These are phyloP conservation scores for Physaria fendleri DNA, from an alignment of 345 rosid species.

Conservation along the genomic window DNA sequence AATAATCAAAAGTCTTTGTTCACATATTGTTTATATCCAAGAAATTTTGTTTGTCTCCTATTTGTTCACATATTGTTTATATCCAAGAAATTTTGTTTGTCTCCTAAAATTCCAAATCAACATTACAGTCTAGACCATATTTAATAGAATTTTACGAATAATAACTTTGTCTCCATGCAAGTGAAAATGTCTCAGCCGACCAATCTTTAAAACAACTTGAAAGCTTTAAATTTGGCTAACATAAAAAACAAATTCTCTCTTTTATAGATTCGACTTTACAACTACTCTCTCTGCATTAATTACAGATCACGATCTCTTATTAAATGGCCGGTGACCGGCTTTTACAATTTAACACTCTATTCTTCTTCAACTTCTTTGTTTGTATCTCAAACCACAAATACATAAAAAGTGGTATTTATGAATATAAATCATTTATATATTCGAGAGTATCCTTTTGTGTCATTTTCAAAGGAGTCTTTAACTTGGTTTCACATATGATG, in stretches of 20 bases:
- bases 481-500: too few relatives aligned
- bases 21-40: slow-evolving; percentile 18
- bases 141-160: not conserved
- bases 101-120: slow-evolving; percentile 11
- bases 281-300: slow-evolving; percentile 18
- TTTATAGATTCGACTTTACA: slow-evolving; percentile 18
- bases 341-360: slow-evolving; percentile 21
- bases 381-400: not conserved
- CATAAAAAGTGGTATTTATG: not conserved
- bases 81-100: not conserved
- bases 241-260: slow-evolving; percentile 30
- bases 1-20: slow-evolving; percentile 12
- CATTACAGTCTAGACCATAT: slow-evolving; percentile 10
- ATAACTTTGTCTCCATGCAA: slow-evolving; percentile 23
- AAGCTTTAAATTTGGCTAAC: slow-evolving; percentile 18
- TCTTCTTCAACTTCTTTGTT: slow-evolving; percentile 19
- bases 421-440: not conserved
- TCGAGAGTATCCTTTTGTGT: too few relatives aligned
- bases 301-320: slow-evolving; percentile 22
- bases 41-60: not conserved
- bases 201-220: slow-evolving; percentile 22
- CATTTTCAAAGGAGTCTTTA: too few relatives aligned
- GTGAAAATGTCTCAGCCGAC: slow-evolving; percentile 23
- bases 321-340: slow-evolving; percentile 33
- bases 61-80: too few relatives aligned